Conservation (phyloP, 2,329 filamentous ascomycete species). For the Fusarium sp. region DNA sequence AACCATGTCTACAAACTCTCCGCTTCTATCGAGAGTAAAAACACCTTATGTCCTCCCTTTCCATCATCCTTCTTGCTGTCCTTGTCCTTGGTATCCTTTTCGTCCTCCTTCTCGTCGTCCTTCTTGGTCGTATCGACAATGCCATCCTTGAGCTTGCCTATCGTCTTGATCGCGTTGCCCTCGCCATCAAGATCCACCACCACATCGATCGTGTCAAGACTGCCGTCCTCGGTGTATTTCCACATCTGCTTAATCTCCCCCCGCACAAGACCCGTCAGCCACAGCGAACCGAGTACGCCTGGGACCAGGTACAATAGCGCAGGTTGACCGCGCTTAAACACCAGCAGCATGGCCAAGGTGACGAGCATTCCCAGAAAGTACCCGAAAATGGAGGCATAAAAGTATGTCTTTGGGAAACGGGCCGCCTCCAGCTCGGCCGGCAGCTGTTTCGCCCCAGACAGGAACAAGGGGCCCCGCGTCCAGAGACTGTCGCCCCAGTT, state of each 20-base stretch:
- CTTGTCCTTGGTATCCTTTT: conserved; percentile 26
- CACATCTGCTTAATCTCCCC: conserved; percentile 83
- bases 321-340: conserved; percentile 86
- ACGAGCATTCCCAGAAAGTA: conserved; percentile 82
- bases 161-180: conserved; percentile 58
- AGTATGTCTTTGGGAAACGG: conserved; percentile 85
- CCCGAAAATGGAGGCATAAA: conserved; percentile 79
- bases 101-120: conserved; percentile 43
- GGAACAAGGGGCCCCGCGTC: conserved; percentile 59
- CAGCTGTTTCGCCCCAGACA: conserved; percentile 37
- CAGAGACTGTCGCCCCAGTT: conserved; percentile 89
- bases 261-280: conserved; percentile 76
- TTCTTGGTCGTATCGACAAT: conserved; percentile 51
- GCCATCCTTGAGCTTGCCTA: conserved; percentile 52
- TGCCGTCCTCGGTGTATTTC: conserved; percentile 81
- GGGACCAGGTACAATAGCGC: conserved; percentile 94
- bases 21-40: conserved; percentile 51
- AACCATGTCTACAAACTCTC: conserved; percentile 2
- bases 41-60: conserved; percentile 45
- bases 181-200: conserved; percentile 66
- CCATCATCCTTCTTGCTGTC: conserved; percentile 27
- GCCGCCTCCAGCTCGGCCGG: conserved; percentile 53
- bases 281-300: conserved; percentile 79
- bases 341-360: conserved; percentile 81
- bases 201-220: conserved; percentile 65